phyloP scores from a whole-genome alignment of 164 flowering plant genomes.

The Vitis vinifera region ASM3070453v1 NC_081823.1:3672001-3672500 shows the following conservation, averaged over 20 bases:
- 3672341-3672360: neutral
- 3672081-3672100: too few relatives aligned
- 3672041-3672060: too few relatives aligned
- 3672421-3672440: constrained; percentile 96
- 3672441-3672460: constrained; percentile 93
- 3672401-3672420: constrained; percentile 76
- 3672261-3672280: constrained; percentile 96
- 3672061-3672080: too few relatives aligned
- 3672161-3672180: too few relatives aligned
- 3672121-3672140: too few relatives aligned
- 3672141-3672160: too few relatives aligned
- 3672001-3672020: too few relatives aligned
- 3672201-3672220: neutral
- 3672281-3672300: constrained; percentile 60
- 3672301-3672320: neutral
- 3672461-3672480: constrained; percentile 93
- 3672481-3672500: constrained; percentile 59
- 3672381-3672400: constrained; percentile 70
- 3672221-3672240: constrained; percentile 71
- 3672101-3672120: too few relatives aligned
- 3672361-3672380: constrained; percentile 3
- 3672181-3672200: too few relatives aligned
- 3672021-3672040: too few relatives aligned
- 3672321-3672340: neutral
- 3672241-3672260: constrained; percentile 97